phyloP scores from a whole-genome alignment of 495 filamentous ascomycete genomes.

The Wilcoxina mikolae region DNA sequence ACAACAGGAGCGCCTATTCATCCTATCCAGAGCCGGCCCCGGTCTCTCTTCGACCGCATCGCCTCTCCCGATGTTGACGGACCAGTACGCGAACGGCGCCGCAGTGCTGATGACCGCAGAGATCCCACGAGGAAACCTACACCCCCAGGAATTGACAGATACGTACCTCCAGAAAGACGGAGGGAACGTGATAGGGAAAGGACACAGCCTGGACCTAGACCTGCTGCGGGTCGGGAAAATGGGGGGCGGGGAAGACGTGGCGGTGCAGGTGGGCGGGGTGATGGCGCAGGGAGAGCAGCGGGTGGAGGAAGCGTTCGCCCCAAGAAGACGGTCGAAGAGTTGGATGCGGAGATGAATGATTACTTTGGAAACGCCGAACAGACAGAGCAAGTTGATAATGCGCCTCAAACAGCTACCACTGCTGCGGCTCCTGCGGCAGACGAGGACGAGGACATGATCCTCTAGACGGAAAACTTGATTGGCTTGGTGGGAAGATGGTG shows the following conservation, averaged over 20 bases:
- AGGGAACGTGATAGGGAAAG: slow-evolving; percentile 26
- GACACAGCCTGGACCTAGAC: slow-evolving; percentile 31
- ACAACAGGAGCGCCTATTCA: not conserved
- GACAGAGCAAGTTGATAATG: slow-evolving; percentile 25
- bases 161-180: slow-evolving; percentile 50
- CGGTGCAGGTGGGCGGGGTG: slow-evolving; percentile 30
- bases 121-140: slow-evolving; percentile 26
- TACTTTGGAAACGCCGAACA: slow-evolving; percentile 52
- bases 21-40: slow-evolving; percentile 13
- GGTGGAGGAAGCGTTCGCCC: slow-evolving; percentile 44
- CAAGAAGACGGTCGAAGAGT: slow-evolving; percentile 79
- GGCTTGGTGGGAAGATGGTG: too few species aligned
- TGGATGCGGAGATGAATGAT: slow-evolving; percentile 92
- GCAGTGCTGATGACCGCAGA: slow-evolving; percentile 11
- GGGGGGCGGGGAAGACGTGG: slow-evolving; percentile 14
- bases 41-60: slow-evolving; percentile 50
- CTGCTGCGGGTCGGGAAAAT: slow-evolving; percentile 11
- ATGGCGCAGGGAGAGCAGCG: slow-evolving; percentile 27
- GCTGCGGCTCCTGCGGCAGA: slow-evolving; percentile 33
- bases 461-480: too few species aligned
- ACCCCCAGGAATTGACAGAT: slow-evolving; percentile 58
- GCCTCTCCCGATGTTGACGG: slow-evolving; percentile 36
- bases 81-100: not conserved
- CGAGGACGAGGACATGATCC: slow-evolving; percentile 35
- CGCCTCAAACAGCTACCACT: slow-evolving; percentile 9